A percentile compares a stretch with the other conserved stretches of the same genome.
Evolutionary conservation across 192 early-diverging fungal genomes (phyloP).

Genomic region (Coemansia sp.): DNA sequence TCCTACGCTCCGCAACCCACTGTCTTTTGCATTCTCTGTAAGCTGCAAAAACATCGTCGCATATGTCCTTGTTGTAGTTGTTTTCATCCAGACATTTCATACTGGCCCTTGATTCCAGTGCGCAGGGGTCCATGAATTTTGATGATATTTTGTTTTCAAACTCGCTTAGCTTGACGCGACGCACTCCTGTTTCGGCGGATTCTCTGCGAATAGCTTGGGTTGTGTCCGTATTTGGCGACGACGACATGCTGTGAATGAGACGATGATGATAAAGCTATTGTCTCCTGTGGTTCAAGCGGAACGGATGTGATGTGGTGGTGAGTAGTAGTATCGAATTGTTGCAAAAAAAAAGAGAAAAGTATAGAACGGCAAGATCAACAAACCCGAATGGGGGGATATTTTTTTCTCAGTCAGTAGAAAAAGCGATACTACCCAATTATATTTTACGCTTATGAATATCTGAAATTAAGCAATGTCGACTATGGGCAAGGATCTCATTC

Average conservation of each 20-base stretch:
- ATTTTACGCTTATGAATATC: no score
- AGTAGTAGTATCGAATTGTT: no score
- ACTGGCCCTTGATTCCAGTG: constrained; percentile 46
- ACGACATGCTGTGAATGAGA: not conserved
- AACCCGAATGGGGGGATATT: no score
- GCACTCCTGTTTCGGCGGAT: constrained; percentile 24
- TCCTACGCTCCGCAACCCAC: constrained; percentile 44
- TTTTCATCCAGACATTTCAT: constrained; percentile 48
- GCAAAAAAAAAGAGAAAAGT: no score
- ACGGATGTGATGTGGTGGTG: no score
- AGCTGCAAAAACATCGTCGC: constrained; percentile 34
- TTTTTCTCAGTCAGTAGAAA: no score
- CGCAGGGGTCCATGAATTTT: constrained; percentile 52
- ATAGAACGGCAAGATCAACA: no score
- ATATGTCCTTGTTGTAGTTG: constrained; percentile 43
- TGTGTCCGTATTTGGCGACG: constrained; percentile 10
- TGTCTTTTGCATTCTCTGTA: constrained; percentile 53
- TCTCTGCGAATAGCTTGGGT: constrained; percentile 32
- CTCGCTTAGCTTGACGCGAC: constrained; percentile 38
- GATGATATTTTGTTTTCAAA: constrained; percentile 50
- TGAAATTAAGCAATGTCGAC: no score
- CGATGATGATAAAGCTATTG: not conserved
- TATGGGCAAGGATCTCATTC: no score
- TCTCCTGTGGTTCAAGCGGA: no score
- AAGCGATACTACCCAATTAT: no score